phyloP scores from a whole-genome alignment of 352 stramenopile genomes.

The Thalassiosira gravida region DNA sequence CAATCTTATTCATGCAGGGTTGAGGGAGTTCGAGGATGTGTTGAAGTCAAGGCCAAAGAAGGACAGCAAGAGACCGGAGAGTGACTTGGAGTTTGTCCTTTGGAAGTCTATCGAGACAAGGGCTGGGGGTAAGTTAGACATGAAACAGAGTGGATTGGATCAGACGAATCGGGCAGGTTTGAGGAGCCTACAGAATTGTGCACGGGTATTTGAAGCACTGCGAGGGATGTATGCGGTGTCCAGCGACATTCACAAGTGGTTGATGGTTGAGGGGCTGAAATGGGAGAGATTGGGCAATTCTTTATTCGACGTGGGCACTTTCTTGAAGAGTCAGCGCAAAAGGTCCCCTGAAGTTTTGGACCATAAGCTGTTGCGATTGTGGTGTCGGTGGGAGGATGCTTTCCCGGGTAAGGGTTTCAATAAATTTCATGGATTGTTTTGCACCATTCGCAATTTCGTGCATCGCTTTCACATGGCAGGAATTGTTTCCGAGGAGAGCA shows the following conservation, averaged over 20 bases:
- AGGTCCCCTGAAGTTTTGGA: background rate
- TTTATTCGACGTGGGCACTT: background rate
- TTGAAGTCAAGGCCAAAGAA: background rate
- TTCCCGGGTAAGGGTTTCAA: constrained; percentile 6
- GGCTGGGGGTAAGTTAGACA: background rate
- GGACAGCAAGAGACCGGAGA: background rate
- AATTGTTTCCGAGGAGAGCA: constrained; percentile 1
- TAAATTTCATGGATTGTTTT: constrained; percentile 9
- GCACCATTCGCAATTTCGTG: background rate
- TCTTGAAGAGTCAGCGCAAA: constrained; percentile 6
- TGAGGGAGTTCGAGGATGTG: background rate
- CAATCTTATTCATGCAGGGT: background rate
- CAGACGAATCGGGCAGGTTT: background rate
- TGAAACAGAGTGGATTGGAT: background rate
- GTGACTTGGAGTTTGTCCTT: background rate
- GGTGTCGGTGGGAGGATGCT: background rate
- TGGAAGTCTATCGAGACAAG: background rate
- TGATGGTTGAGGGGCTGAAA: background rate
- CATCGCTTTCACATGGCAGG: background rate
- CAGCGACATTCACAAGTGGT: background rate
- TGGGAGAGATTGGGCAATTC: background rate
- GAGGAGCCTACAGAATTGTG: background rate
- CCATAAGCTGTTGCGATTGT: background rate
- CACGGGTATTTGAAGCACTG: background rate
- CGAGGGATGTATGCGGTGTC: background rate